Percentiles rank a stretch among this genome's conserved stretches.
These are phyloP conservation scores for Boletus pseudopeckii DNA, from an alignment of 768 basidiomycete species.

Conservation along the genomic window DNA sequence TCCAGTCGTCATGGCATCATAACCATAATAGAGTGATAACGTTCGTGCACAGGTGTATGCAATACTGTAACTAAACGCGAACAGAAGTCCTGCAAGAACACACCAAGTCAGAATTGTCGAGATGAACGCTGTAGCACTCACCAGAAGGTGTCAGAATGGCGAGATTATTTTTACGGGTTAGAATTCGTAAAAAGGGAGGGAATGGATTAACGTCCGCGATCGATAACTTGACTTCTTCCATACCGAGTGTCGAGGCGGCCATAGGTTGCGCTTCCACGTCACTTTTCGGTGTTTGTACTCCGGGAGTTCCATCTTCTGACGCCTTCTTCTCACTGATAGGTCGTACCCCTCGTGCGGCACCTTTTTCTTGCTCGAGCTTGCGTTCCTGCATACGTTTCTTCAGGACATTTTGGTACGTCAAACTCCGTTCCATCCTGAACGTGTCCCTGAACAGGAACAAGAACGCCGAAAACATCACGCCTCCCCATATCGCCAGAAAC, in stretches of 20 bases:
- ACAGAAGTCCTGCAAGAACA: slow-evolving; percentile 52
- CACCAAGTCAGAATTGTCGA: not conserved
- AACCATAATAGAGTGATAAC: slow-evolving; percentile 60
- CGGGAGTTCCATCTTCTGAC: not conserved
- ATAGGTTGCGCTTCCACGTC: slow-evolving; percentile 25
- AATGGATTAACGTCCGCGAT: slow-evolving; percentile 72
- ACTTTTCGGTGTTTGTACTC: slow-evolving; percentile 9
- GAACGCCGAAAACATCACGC: slow-evolving; percentile 53
- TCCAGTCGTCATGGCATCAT: slow-evolving; percentile 70
- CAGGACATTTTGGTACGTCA: slow-evolving; percentile 70
- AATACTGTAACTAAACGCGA: slow-evolving; percentile 67
- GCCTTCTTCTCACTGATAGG: slow-evolving; percentile 5
- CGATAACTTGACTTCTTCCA: slow-evolving; percentile 49
- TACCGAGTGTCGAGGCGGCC: slow-evolving; percentile 5
- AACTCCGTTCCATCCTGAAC: slow-evolving; percentile 78
- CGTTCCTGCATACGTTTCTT: slow-evolving; percentile 37
- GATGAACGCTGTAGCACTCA: slow-evolving; percentile 14
- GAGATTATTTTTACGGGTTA: slow-evolving; percentile 66
- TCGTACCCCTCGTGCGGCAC: slow-evolving; percentile 1
- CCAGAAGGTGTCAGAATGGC: slow-evolving; percentile 43
- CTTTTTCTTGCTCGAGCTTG: slow-evolving; percentile 16
- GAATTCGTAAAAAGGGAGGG: slow-evolving; percentile 54
- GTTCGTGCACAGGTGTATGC: slow-evolving; percentile 76
- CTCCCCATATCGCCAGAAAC: slow-evolving; percentile 69
- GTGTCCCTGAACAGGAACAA: slow-evolving; percentile 78